phyloP scores from a whole-genome alignment of 495 filamentous ascomycete genomes.

The Pyrenula aspistea region DNA sequence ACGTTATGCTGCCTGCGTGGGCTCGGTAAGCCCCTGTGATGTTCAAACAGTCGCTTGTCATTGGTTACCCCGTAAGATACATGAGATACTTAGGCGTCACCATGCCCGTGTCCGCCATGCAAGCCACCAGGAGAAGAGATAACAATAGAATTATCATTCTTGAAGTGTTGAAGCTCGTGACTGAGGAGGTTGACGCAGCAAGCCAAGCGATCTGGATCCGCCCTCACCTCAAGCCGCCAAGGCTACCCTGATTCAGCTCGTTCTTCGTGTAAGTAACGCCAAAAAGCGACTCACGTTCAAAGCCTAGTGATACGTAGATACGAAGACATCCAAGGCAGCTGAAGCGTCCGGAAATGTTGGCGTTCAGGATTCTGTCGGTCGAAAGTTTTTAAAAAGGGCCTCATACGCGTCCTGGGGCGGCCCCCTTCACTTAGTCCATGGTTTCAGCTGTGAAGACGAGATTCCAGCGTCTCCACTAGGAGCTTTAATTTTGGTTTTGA shows the following conservation, averaged over 20 bases:
- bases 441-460: not conserved
- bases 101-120: not conserved
- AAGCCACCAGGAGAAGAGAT: not conserved
- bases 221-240: no score
- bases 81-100: slow-evolving; percentile 31
- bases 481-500: not conserved
- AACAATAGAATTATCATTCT: not conserved
- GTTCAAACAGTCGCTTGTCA: not conserved
- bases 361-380: not conserved
- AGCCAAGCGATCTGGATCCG: not conserved
- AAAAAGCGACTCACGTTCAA: no score
- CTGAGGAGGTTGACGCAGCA: not conserved
- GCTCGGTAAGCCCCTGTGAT: not conserved
- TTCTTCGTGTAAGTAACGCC: no score
- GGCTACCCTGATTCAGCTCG: no score
- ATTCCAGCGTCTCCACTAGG: not conserved
- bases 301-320: not conserved
- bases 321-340: not conserved
- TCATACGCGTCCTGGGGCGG: not conserved
- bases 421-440: not conserved
- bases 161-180: not conserved
- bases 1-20: slow-evolving; percentile 36
- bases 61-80: slow-evolving; percentile 45
- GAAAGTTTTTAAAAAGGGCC: not conserved
- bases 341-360: not conserved